Percentiles rank a stretch among this genome's conserved stretches.
Evolutionary conservation across 495 filamentous ascomycete genomes (phyloP).

Genomic region (Rostrohypoxylon terebratum): DNA sequence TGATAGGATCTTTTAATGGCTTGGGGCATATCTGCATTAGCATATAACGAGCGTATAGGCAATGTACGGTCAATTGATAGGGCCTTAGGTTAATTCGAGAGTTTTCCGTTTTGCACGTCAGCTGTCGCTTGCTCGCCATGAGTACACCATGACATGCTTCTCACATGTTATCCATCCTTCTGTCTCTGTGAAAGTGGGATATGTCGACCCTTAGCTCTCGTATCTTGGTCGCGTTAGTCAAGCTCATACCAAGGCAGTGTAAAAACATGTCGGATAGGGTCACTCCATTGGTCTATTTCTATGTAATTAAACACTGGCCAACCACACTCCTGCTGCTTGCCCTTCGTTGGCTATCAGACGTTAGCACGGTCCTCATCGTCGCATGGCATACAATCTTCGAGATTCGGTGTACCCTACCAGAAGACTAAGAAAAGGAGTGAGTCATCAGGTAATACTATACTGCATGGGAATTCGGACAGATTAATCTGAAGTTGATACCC

Average conservation of each 20-base stretch:
- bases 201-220: neutral
- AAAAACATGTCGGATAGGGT: neutral
- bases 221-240: neutral
- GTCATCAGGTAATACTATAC: neutral
- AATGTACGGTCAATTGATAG: conserved; percentile 1
- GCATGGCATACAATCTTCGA: neutral
- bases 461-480: neutral
- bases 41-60: conserved; percentile 9
- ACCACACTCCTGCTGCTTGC: neutral
- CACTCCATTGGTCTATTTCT: neutral
- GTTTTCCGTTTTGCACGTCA: neutral
- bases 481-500: neutral
- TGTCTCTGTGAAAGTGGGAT: neutral
- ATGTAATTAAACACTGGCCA: neutral
- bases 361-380: neutral
- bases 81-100: neutral
- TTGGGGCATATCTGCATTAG: neutral
- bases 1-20: neutral
- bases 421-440: neutral
- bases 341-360: neutral
- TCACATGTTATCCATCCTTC: neutral
- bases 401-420: neutral
- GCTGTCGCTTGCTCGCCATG: neutral
- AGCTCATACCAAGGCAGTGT: neutral
- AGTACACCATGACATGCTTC: neutral